Conservation (phyloP, 306 rosid genomes). For the Quillaja saponaria region DNA sequence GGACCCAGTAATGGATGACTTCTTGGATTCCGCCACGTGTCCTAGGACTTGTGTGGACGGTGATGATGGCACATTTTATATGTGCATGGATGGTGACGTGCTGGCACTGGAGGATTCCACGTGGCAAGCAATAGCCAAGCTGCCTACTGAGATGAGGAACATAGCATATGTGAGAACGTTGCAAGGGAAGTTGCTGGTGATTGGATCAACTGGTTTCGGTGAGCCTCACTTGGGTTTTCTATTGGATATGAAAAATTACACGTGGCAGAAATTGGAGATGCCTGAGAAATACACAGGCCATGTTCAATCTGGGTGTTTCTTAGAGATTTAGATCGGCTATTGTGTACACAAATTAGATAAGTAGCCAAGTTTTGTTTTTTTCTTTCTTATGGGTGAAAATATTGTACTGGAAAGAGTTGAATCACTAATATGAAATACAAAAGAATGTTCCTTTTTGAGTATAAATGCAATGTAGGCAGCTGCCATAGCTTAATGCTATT, state of each 20-base stretch:
- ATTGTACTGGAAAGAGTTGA: too few species aligned
- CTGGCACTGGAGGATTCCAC: conserved; percentile 1
- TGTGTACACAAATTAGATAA: background rate
- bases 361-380: too few species aligned
- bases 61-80: conserved; percentile 19
- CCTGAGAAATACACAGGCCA: conserved; percentile 46
- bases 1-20: conserved; percentile 35
- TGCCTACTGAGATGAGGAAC: conserved; percentile 49
- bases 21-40: conserved; percentile 42
- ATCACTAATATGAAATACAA: too few species aligned
- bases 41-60: conserved; percentile 49
- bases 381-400: too few species aligned
- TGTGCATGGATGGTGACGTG: conserved; percentile 43
- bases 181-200: conserved; percentile 36
- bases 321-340: conserved; percentile 41
- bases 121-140: conserved; percentile 43
- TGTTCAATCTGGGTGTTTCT: conserved; percentile 62
- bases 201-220: conserved; percentile 53
- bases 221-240: conserved; percentile 41
- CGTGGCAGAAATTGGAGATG: conserved; percentile 43
- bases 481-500: too few species aligned
- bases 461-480: too few species aligned
- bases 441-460: too few species aligned
- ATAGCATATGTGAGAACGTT: conserved; percentile 42
- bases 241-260: conserved; percentile 28